These are phyloP conservation scores for Penicillium pulvis DNA, from an alignment of 495 filamentous ascomycete genomes.

Conservation along the genomic window DNA sequence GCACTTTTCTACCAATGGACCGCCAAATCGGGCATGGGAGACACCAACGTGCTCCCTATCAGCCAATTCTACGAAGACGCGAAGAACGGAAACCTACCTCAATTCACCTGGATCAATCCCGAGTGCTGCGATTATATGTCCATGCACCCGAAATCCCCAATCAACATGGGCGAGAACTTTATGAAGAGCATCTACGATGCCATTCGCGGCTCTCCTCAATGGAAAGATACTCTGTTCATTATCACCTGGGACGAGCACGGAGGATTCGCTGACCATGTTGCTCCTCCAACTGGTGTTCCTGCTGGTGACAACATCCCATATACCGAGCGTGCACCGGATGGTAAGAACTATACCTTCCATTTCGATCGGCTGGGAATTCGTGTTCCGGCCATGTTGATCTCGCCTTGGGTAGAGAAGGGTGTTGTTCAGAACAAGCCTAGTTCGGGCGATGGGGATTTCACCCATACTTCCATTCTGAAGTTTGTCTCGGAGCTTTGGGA, in stretches of 20 bases:
- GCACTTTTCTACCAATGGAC: slow-evolving; percentile 48
- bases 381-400: slow-evolving; percentile 52
- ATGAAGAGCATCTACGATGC: slow-evolving; percentile 55
- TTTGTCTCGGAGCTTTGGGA: slow-evolving; percentile 46
- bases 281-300: slow-evolving; percentile 46
- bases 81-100: slow-evolving; percentile 42
- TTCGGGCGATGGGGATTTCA: slow-evolving; percentile 38
- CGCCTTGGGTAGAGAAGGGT: slow-evolving; percentile 51
- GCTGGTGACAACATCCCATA: slow-evolving; percentile 44
- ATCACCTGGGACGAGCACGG: slow-evolving; percentile 54
- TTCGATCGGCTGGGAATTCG: slow-evolving; percentile 53
- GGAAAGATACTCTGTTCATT: slow-evolving; percentile 52
- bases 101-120: slow-evolving; percentile 56
- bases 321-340: slow-evolving; percentile 42
- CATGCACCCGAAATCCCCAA: slow-evolving; percentile 50
- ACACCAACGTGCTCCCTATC: slow-evolving; percentile 37
- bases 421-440: slow-evolving; percentile 40
- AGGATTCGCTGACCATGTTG: slow-evolving; percentile 52
- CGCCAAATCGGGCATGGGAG: slow-evolving; percentile 29
- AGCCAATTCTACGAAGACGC: slow-evolving; percentile 42
- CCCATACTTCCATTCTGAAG: slow-evolving; percentile 47
- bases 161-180: slow-evolving; percentile 51
- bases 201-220: slow-evolving; percentile 46
- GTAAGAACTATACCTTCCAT: slow-evolving; percentile 44
- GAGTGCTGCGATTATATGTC: slow-evolving; percentile 53